These are phyloP conservation scores for Alternaria brassicicola DNA, from an alignment of 2,329 filamentous ascomycete species.

Conservation along the genomic window DNA sequence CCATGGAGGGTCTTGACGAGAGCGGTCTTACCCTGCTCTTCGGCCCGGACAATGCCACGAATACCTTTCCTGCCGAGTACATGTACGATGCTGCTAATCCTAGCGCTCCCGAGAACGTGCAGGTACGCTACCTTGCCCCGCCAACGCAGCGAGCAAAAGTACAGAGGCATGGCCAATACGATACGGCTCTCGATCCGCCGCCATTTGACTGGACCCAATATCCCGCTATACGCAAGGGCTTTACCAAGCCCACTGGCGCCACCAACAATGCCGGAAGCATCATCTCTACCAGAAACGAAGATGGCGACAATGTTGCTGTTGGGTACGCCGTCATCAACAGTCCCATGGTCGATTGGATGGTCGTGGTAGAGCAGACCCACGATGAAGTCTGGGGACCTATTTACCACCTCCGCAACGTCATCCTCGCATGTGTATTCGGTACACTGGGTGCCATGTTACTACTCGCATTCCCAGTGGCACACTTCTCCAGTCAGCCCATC, in stretches of 20 bases:
- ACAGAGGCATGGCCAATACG: slow-evolving; percentile 38
- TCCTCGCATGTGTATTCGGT: slow-evolving; percentile 84
- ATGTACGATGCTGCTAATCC: slow-evolving; percentile 33
- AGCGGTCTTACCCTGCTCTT: slow-evolving; percentile 75
- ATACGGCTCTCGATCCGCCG: slow-evolving; percentile 26
- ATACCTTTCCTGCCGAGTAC: slow-evolving; percentile 54
- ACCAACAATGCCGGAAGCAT: slow-evolving; percentile 72
- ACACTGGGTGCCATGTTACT: slow-evolving; percentile 75
- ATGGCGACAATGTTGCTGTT: slow-evolving; percentile 72
- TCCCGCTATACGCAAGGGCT: slow-evolving; percentile 66
- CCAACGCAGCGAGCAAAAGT: slow-evolving; percentile 35
- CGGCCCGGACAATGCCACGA: slow-evolving; percentile 69
- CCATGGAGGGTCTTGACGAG: slow-evolving; percentile 71
- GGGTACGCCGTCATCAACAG: slow-evolving; percentile 76
- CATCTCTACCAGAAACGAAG: slow-evolving; percentile 75
- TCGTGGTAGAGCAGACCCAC: slow-evolving; percentile 78
- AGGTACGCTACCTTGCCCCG: slow-evolving; percentile 43
- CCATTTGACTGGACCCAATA: slow-evolving; percentile 67
- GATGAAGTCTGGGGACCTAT: slow-evolving; percentile 79
- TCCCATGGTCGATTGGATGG: slow-evolving; percentile 76
- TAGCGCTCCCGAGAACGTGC: slow-evolving; percentile 30
- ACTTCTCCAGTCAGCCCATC: slow-evolving; percentile 82
- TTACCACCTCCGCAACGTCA: slow-evolving; percentile 73
- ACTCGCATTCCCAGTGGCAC: slow-evolving; percentile 77
- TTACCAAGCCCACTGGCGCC: slow-evolving; percentile 54